phyloP scores from a whole-genome alignment of 495 filamentous ascomycete genomes.

The Talaromyces adpressus region DNA sequence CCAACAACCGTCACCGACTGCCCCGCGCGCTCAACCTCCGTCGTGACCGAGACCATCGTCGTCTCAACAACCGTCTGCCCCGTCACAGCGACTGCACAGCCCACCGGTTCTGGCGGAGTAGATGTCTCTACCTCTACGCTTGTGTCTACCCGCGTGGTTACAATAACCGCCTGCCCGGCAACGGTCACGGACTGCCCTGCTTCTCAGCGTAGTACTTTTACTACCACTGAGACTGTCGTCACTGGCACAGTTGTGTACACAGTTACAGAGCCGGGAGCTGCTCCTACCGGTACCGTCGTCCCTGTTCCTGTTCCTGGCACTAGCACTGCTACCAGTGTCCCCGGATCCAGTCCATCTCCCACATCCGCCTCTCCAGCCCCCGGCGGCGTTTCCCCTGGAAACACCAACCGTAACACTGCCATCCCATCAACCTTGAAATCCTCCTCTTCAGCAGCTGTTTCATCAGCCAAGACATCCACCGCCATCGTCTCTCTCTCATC shows the following conservation, averaged over 20 bases:
- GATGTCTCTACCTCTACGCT: slow-evolving; percentile 14
- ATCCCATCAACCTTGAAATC: not conserved
- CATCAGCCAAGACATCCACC: not conserved
- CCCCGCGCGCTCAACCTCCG: slow-evolving; percentile 15
- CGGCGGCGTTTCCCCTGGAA: not conserved
- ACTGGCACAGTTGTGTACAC: slow-evolving; percentile 8
- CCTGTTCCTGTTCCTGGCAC: not conserved
- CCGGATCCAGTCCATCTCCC: not conserved
- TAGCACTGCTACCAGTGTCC: not conserved
- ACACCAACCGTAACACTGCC: not conserved
- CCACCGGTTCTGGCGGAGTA: slow-evolving; percentile 4
- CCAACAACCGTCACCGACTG: slow-evolving; percentile 20
- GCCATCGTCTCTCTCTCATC: not conserved
- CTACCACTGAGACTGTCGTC: slow-evolving; percentile 17
- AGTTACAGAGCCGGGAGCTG: not conserved
- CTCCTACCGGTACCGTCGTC: not conserved
- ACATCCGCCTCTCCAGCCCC: not conserved
- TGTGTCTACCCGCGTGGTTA: slow-evolving; percentile 13
- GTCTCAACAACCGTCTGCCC: slow-evolving; percentile 24
- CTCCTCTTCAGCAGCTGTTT: not conserved
- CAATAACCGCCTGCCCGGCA: slow-evolving; percentile 16
- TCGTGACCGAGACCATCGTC: slow-evolving; percentile 21
- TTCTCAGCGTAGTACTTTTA: slow-evolving; percentile 13
- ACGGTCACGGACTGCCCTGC: slow-evolving; percentile 19
- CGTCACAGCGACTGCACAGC: slow-evolving; percentile 11